Evolutionary conservation across 1,139 yeast species (phyloP).

Genomic region (Yamadazyma diddensiae): DNA sequence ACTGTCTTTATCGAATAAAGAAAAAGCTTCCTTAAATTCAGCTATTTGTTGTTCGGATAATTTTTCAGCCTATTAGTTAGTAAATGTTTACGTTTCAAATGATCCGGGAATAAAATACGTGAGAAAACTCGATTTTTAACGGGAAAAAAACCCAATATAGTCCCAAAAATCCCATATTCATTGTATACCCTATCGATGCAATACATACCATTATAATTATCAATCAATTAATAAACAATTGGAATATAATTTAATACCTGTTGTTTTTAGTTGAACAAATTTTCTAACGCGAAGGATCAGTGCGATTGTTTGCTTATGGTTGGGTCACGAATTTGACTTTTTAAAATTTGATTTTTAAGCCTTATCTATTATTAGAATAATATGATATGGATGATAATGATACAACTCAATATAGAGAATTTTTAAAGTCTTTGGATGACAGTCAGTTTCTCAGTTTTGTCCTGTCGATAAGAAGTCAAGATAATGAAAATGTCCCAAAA

Average conservation of each 20-base stretch:
- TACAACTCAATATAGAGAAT: slow-evolving; percentile 27
- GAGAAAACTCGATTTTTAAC: too few species aligned
- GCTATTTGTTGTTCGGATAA: slow-evolving; percentile 94
- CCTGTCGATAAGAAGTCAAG: slow-evolving; percentile 19
- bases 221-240: too few species aligned
- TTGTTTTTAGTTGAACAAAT: neutral
- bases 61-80: slow-evolving; percentile 60
- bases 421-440: slow-evolving; percentile 33
- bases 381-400: too few species aligned
- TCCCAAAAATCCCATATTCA: too few species aligned
- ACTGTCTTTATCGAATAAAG: slow-evolving; percentile 92
- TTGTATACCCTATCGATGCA: too few species aligned
- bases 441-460: slow-evolving; percentile 31
- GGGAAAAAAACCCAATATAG: too few species aligned
- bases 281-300: slow-evolving; percentile 1
- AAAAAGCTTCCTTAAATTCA: slow-evolving; percentile 96
- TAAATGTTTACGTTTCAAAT: too few species aligned
- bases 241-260: too few species aligned
- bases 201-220: slow-evolving; percentile 1
- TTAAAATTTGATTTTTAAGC: neutral
- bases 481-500: neutral
- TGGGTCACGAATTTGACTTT: slow-evolving; percentile 1
- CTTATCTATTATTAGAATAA: slow-evolving; percentile 3
- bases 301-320: slow-evolving; percentile 1
- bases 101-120: too few species aligned